phyloP scores from a whole-genome alignment of 345 rosid genomes.

The Physaria fendleri region DNA sequence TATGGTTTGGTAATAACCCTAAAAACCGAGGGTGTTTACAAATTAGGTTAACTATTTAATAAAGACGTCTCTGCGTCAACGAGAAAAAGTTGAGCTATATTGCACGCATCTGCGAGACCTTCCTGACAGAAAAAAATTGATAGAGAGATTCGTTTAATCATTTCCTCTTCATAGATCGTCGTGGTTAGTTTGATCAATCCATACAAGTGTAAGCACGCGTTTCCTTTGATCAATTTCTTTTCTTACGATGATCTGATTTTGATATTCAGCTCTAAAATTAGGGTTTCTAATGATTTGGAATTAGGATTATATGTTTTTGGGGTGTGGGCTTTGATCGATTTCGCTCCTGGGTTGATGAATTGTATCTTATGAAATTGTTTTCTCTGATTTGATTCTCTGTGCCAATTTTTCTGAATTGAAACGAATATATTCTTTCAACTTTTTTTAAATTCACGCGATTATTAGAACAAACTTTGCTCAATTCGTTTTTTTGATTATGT shows the following conservation, averaged over 20 bases:
- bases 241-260: neutral
- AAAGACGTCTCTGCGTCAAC: neutral
- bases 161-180: neutral
- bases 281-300: constrained; percentile 5
- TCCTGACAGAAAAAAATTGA: neutral
- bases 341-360: neutral
- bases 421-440: constrained; percentile 4
- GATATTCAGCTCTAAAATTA: neutral
- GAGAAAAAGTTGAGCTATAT: neutral
- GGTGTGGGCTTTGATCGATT: neutral
- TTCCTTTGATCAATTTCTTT: neutral
- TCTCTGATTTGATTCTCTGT: neutral
- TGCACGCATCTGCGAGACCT: neutral
- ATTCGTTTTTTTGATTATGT: neutral
- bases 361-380: neutral
- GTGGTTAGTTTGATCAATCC: neutral
- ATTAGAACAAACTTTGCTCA: neutral
- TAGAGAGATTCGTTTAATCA: neutral
- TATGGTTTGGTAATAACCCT: neutral
- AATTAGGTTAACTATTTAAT: neutral
- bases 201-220: neutral
- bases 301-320: neutral
- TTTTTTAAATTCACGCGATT: neutral
- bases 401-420: neutral
- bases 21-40: neutral